These are phyloP conservation scores for Zygotorulaspora chibaensis DNA, from an alignment of 805 yeast genomes.

Conservation along the genomic window DNA sequence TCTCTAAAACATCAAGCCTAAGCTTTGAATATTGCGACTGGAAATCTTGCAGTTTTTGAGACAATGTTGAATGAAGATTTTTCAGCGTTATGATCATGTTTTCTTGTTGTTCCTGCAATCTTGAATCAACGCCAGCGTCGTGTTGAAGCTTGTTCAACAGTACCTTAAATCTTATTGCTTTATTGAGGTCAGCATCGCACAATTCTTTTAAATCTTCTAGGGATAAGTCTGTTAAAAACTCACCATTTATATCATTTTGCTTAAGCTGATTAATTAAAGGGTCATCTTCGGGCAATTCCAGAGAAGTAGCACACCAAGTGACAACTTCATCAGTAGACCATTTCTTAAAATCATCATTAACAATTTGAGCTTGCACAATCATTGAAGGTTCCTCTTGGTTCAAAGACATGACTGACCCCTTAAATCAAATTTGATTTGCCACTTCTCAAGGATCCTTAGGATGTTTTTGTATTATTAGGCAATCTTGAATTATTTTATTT, in stretches of 20 bases:
- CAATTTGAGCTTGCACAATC: conserved; percentile 6
- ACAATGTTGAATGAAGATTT: conserved; percentile 25
- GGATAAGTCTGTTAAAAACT: conserved; percentile 61
- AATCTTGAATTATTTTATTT: too few species aligned
- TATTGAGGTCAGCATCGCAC: conserved; percentile 52
- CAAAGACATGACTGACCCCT: neutral
- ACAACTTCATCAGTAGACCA: conserved; percentile 28
- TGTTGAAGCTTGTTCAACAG: conserved; percentile 48
- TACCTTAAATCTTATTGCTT: conserved; percentile 56
- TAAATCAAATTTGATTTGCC: too few species aligned
- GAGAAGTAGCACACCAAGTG: conserved; percentile 23
- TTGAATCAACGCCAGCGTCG: conserved; percentile 13
- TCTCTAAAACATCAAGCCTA: conserved; percentile 30
- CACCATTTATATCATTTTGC: conserved; percentile 43
- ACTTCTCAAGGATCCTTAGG: too few species aligned
- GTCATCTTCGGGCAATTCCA: conserved; percentile 17
- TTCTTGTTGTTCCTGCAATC: conserved; percentile 30
- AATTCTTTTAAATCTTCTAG: conserved; percentile 70
- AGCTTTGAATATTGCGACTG: conserved; percentile 30
- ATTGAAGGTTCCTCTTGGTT: conserved; percentile 1
- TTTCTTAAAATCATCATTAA: conserved; percentile 12
- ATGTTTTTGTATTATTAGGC: too few species aligned
- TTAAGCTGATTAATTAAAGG: conserved; percentile 14
- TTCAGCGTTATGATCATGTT: conserved; percentile 29
- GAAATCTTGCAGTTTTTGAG: conserved; percentile 30